phyloP scores from a whole-genome alignment of 2,329 filamentous ascomycete species.

The Trichophyton benhamiae region DNA sequence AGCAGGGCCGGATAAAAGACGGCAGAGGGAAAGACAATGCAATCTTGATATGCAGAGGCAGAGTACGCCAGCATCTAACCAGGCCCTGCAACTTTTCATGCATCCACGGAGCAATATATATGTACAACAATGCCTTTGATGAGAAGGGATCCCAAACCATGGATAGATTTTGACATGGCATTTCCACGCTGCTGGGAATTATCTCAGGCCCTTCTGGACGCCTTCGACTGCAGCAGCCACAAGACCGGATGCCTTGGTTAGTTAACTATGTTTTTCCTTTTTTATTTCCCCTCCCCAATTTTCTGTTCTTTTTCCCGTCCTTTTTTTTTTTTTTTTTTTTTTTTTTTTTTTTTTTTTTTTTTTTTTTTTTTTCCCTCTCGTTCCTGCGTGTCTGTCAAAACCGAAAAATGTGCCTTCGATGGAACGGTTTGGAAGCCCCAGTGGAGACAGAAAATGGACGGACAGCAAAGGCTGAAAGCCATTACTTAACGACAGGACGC shows the following conservation, averaged over 20 bases:
- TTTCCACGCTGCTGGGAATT: neutral
- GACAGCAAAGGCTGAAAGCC: neutral
- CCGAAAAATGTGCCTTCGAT: neutral
- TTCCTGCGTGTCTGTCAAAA: neutral
- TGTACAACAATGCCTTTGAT: neutral
- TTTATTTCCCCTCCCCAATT: neutral
- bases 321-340: no score
- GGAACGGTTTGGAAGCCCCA: neutral
- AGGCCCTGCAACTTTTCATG: neutral
- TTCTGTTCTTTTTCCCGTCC: no score
- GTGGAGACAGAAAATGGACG: neutral
- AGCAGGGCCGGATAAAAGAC: neutral
- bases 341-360: no score
- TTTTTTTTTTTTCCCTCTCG: neutral
- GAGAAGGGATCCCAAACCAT: neutral
- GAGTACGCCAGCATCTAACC: neutral
- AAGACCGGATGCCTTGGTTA: neutral
- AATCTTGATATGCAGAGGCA: neutral
- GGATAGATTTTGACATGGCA: neutral
- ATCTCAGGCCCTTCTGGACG: neutral
- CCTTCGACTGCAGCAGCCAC: neutral
- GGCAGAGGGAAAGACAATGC: neutral
- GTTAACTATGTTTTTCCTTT: neutral
- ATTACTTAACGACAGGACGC: neutral
- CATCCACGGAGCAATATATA: neutral